Percentiles rank a stretch among this genome's conserved stretches.
phyloP scores from a whole-genome alignment of 2,329 filamentous ascomycete species.

The Aspergillus ochraceus region DNA sequence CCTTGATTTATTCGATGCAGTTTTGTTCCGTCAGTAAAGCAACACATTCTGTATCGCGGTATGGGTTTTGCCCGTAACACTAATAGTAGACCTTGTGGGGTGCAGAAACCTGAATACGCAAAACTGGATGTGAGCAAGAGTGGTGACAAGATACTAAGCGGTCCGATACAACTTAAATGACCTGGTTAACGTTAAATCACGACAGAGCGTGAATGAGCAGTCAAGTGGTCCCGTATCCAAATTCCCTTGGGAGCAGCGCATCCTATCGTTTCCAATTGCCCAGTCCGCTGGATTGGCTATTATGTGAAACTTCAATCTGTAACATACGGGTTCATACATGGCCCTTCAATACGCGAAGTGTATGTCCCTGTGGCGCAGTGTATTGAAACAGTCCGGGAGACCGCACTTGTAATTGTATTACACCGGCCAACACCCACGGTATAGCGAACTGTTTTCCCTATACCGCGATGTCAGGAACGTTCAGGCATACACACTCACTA shows the following conservation, averaged over 20 bases:
- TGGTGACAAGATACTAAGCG: neutral
- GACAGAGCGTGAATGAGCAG: neutral
- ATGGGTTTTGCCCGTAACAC: neutral
- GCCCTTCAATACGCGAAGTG: neutral
- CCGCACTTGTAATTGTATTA: neutral
- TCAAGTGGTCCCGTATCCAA: neutral
- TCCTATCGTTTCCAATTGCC: neutral
- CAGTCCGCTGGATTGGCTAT: neutral
- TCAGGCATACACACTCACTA: neutral
- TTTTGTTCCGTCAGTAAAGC: neutral
- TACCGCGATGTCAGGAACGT: neutral
- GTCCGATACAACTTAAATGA: neutral
- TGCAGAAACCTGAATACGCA: neutral
- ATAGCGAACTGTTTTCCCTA: neutral
- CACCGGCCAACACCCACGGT: neutral
- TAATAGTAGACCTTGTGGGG: neutral
- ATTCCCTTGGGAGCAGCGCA: neutral
- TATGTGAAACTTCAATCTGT: neutral
- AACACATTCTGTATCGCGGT: neutral
- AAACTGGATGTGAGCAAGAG: neutral
- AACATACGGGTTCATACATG: neutral
- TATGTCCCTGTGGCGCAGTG: neutral
- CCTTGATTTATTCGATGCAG: neutral
- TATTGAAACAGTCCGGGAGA: neutral
- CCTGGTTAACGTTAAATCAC: neutral